A percentile compares a stretch with the other conserved stretches of the same genome.
Evolutionary conservation across 176 grass and related monocot genomes (phyloP).

Genomic region (Zoysia japonica): DNA sequence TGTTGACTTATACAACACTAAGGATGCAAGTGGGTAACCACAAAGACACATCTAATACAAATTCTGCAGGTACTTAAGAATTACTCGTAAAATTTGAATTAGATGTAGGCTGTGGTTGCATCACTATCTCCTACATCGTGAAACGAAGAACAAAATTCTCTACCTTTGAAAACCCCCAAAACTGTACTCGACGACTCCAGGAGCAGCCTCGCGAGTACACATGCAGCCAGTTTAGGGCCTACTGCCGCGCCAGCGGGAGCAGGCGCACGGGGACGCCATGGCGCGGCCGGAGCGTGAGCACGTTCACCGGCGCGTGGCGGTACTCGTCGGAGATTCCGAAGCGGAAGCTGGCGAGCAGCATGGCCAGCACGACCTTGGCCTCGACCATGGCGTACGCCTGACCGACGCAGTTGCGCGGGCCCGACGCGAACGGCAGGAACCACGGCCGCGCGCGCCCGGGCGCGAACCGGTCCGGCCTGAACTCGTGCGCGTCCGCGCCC

Average conservation of each 20-base stretch:
- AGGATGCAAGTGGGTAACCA: too few species aligned
- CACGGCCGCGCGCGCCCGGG: slow-evolving; percentile 40
- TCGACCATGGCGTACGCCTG: slow-evolving; percentile 87
- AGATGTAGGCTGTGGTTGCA: too few species aligned
- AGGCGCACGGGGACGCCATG: slow-evolving; percentile 77
- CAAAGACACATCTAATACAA: too few species aligned
- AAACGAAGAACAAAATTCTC: slow-evolving; percentile 32
- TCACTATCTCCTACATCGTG: too few species aligned
- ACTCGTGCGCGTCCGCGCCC: slow-evolving; percentile 78
- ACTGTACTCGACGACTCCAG: slow-evolving; percentile 6
- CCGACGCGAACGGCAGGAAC: slow-evolving; percentile 88
- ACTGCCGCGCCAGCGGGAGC: slow-evolving; percentile 39
- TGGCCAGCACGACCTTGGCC: slow-evolving; percentile 77
- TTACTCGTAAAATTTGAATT: too few species aligned
- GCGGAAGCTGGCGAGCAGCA: slow-evolving; percentile 72
- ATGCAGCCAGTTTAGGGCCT: too few species aligned
- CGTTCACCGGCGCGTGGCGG: slow-evolving; percentile 78
- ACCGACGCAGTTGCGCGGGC: slow-evolving; percentile 87
- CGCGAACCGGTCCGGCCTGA: slow-evolving; percentile 77
- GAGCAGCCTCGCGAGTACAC: not conserved
- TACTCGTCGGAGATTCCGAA: slow-evolving; percentile 87
- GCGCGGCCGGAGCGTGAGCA: slow-evolving; percentile 84
- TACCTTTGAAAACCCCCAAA: slow-evolving; percentile 8
- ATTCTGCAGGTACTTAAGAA: too few species aligned
- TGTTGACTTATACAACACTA: not conserved